Base-by-base conservation (phyloP, 2,329 filamentous ascomycete species). In the Xylariaceae sp. region DNA sequence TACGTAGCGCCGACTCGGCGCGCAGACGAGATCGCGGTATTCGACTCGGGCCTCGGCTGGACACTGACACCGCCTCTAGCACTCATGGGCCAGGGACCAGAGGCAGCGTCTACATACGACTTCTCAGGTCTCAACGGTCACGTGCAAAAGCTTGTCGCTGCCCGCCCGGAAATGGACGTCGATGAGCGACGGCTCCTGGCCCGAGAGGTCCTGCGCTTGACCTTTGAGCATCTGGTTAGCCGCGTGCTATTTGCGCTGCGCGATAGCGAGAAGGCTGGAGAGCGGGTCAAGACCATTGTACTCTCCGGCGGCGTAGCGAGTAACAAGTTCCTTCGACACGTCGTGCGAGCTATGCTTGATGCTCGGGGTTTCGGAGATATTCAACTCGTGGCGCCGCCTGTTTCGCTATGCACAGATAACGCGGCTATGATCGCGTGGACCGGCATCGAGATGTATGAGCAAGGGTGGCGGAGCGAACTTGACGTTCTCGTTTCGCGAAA, bases 401-500 rank as follows among this genome's bases (percentile, higher is more conserved):
- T 82, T 10, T 75, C 78, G 40, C 77, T 93, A 48, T 97, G 94
- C 66, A 97, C 90, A 0, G 94, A 99, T 65, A 97, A 99, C 70
- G 94, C 94, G 12, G 90, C 91, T 44, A 99, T 99, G 94, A 92
- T 97, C 67, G 93, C 88, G 1, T 97, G 94, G 93, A 79, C 92
- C 1, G 94, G 88, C 0, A 80, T 92, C 59, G 92, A 97, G 72
- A 97, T 99, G 92, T 97, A 82, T 65, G 80, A 88, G 69, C 83
- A 81, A 1, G 92, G 93, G 0, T 92, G 83, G 77, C 71, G 75
- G 53, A 86, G 83, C 9, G 78, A 81, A 17, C 64, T 92, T 50
- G 76, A 74, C 19, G 79, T 86, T 51, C 67, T 78, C 43, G 79
- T 86, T 2, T 66, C 88, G 42, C 77, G 79, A 43, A 88, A 84